phyloP scores from a whole-genome alignment of 495 filamentous ascomycete genomes.

The Aspergillus wentii region DNA sequence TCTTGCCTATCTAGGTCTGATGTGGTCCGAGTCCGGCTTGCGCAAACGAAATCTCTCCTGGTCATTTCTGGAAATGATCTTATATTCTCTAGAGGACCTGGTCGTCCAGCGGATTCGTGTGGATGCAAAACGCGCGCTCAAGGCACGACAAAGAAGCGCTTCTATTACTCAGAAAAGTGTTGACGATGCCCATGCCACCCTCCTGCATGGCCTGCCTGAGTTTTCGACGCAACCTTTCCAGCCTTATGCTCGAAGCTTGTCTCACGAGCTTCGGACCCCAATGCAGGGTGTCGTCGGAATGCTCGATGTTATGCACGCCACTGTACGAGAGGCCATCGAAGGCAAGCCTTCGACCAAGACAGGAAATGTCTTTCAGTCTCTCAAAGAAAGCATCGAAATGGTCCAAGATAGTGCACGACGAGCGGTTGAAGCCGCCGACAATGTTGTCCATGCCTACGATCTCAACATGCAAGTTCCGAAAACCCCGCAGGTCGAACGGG shows the following conservation, averaged over 20 bases:
- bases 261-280: constrained; percentile 74
- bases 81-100: constrained; percentile 73
- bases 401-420: constrained; percentile 77
- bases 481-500: constrained; percentile 41
- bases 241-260: constrained; percentile 73
- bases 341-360: constrained; percentile 45
- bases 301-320: constrained; percentile 82
- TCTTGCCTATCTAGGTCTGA: constrained; percentile 69
- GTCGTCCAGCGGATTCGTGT: constrained; percentile 56
- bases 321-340: constrained; percentile 65
- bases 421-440: constrained; percentile 77
- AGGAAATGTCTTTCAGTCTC: constrained; percentile 52
- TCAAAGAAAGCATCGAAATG: constrained; percentile 72
- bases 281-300: constrained; percentile 86
- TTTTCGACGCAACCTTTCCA: constrained; percentile 62
- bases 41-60: constrained; percentile 55
- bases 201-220: constrained; percentile 17
- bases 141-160: constrained; percentile 14
- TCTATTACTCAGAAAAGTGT: constrained; percentile 27
- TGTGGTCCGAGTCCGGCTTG: constrained; percentile 65
- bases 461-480: constrained; percentile 78
- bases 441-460: constrained; percentile 84
- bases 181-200: constrained; percentile 20
- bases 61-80: constrained; percentile 67
- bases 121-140: constrained; percentile 18